Evolutionary conservation across 2,329 filamentous ascomycete species (phyloP).

Genomic region (Aspergillus luchuensis): DNA sequence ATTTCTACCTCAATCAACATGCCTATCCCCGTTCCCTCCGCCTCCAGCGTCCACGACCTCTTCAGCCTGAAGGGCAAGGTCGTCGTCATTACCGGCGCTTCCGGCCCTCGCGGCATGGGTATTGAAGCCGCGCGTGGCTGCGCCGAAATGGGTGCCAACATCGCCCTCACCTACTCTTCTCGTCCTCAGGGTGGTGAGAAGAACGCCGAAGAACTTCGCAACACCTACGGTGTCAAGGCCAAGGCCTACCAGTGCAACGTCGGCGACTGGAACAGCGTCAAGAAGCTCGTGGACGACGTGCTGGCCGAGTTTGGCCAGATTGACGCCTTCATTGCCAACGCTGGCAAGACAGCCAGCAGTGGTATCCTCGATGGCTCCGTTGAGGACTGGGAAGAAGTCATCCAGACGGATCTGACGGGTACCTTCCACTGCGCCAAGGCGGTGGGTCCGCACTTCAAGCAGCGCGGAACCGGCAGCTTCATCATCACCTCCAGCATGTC

Average conservation of each 20-base stretch:
- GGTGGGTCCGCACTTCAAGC: conserved; percentile 76
- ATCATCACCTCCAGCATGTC: conserved; percentile 68
- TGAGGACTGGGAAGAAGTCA: conserved; percentile 73
- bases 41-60: conserved; percentile 41
- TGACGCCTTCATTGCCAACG: conserved; percentile 69
- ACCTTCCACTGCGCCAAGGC: conserved; percentile 84
- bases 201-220: conserved; percentile 63
- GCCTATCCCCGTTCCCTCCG: conserved; percentile 42
- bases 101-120: conserved; percentile 67
- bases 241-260: conserved; percentile 69
- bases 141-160: conserved; percentile 65
- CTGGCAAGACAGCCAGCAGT: conserved; percentile 68
- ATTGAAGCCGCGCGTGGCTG: conserved; percentile 67
- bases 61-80: conserved; percentile 53
- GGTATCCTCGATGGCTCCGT: conserved; percentile 71
- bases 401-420: conserved; percentile 85
- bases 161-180: conserved; percentile 68
- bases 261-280: conserved; percentile 58
- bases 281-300: conserved; percentile 60
- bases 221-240: conserved; percentile 65
- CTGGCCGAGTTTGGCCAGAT: conserved; percentile 71
- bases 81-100: conserved; percentile 52
- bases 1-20: conserved; percentile 27
- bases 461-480: conserved; percentile 64
- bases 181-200: conserved; percentile 64